Percentiles rank a stretch among this genome's conserved stretches.
Conservation (phyloP, 2,329 filamentous ascomycete species). For the Colletotrichum spaethianum region DNA sequence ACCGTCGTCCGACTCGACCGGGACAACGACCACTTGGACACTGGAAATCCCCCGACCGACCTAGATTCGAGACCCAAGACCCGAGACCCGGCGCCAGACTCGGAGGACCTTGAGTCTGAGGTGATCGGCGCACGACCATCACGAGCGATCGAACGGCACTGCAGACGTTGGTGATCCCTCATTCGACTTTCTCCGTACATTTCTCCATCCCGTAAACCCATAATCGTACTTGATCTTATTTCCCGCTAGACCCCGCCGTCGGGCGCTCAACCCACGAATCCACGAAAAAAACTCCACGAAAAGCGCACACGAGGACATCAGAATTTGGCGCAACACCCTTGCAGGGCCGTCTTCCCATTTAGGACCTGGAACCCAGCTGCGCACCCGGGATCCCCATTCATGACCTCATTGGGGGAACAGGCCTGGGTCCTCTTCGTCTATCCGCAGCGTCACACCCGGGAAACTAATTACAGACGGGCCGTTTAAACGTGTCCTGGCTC, state of each 20-base stretch:
- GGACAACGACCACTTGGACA: constrained; percentile 8
- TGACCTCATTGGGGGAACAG: constrained; percentile 40
- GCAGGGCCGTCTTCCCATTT: constrained; percentile 7
- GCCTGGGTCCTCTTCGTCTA: constrained; percentile 35
- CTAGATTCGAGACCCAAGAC: constrained; percentile 1
- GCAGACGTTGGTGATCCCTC: constrained; percentile 5
- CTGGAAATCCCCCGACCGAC: constrained; percentile 5
- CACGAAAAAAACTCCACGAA: constrained; percentile 13
- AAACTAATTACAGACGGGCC: constrained; percentile 41
- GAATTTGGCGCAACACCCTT: constrained; percentile 33
- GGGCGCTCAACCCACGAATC: constrained; percentile 25
- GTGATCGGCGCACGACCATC: constrained; percentile 17
- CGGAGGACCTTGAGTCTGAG: constrained; percentile 12
- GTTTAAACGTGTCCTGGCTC: constrained; percentile 39
- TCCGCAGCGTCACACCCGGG: constrained; percentile 40
- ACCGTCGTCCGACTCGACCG: constrained; percentile 9
- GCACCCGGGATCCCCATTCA: constrained; percentile 33
- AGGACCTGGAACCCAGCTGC: not conserved
- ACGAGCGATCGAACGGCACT: constrained; percentile 21
- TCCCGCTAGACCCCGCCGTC: not conserved
- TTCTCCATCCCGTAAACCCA: constrained; percentile 22
- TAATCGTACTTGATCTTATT: constrained; percentile 11
- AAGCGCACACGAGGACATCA: constrained; percentile 31
- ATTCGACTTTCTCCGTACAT: not conserved
- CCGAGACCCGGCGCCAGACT: not conserved